Conservation (phyloP, 805 yeast species). For the Candida nanaspora region DNA sequence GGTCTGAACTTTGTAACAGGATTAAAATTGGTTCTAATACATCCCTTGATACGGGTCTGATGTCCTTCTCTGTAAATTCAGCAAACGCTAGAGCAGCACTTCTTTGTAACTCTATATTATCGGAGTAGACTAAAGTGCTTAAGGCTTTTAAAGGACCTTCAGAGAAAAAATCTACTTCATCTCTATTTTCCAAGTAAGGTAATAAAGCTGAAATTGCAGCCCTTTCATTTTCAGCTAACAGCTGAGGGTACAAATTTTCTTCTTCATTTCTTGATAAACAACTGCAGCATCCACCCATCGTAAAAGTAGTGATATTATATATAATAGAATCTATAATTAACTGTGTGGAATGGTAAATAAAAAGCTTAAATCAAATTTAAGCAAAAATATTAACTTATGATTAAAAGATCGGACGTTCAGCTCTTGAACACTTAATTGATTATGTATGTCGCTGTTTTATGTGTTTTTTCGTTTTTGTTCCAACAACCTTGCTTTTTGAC, state of each 20-base stretch:
- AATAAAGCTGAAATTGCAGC: constrained; percentile 90
- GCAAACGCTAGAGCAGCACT: constrained; percentile 98
- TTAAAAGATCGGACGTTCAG: too few species aligned
- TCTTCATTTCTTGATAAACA: constrained; percentile 35
- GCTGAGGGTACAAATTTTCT: constrained; percentile 64
- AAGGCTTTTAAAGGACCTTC: constrained; percentile 84
- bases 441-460: too few species aligned
- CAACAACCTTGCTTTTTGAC: too few species aligned
- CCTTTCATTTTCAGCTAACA: constrained; percentile 91
- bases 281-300: constrained; percentile 50
- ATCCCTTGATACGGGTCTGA: constrained; percentile 81
- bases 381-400: too few species aligned
- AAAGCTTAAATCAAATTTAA: too few species aligned
- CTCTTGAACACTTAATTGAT: too few species aligned
- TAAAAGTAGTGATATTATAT: too few species aligned
- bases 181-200: constrained; percentile 81
- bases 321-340: background rate
- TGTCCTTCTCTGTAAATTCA: constrained; percentile 95
- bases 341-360: background rate
- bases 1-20: constrained; percentile 76
- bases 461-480: too few species aligned
- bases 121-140: constrained; percentile 89
- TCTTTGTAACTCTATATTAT: constrained; percentile 89
- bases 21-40: constrained; percentile 91
- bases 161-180: constrained; percentile 83